Base-by-base conservation (phyloP, 768 basidiomycete genomes). In the Boletus pseudopeckii region DNA sequence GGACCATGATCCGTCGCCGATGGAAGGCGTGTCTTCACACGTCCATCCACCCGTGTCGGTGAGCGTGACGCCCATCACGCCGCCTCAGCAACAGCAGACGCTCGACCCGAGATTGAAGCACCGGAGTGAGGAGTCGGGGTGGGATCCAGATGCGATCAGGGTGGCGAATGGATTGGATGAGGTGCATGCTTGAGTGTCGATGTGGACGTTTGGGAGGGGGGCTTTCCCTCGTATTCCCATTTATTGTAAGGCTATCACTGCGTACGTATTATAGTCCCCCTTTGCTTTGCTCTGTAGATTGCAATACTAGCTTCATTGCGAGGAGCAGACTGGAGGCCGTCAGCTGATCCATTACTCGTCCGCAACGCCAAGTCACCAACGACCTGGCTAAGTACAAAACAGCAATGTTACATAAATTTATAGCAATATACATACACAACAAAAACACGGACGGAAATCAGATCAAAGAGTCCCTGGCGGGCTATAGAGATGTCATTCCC, bases 31-130 rank as follows among this genome's bases (percentile, higher is more conserved):
- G 28, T 60, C 64, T 8, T 64, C 64, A n/a, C 58, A 50, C 13
- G 55, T 54, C 30, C 69, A 64, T 50, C 67, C 55, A 7, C 55
- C 65, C 13, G 53, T 61, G 6, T 58, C 69, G 24, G 65, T 66
- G 41, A 65, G 65, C 50, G 65, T 66, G 26, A 71, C 71, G 13
- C 69, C 69, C 17, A 57, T 69, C 26, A 70, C 68, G 26, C 68
- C 68, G 18, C 65, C 70, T 18, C 66, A 54, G 32, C 55, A 54
- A 4, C 58, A 49, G 18, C 55, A 58, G 14, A 64, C 59, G 36
- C 45, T 67, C 20, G 68, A 69, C 26, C 68, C 68, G 22, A 45
- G 70, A 13, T n/a, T 69, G 41, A 70, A 70, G 45, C 65, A 69
- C 40, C 70, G 63, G 50, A 54, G 34, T 40, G 68, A 69, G 43